Conservation (phyloP, 208 protist species). For the Leishmania tarentolae region DNA sequence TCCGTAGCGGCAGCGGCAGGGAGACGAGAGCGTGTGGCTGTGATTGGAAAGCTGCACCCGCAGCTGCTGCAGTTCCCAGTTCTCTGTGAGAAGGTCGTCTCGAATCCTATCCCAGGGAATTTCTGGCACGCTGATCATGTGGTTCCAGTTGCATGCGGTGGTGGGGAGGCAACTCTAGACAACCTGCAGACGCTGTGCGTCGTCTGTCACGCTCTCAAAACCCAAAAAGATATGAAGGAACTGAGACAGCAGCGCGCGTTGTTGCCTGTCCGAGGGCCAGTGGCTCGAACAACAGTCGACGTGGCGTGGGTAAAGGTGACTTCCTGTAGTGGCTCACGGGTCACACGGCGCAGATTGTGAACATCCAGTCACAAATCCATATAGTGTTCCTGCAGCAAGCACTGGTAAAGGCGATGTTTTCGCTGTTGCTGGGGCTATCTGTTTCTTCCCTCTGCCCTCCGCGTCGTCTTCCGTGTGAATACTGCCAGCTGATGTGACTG, state of each 20-base stretch:
- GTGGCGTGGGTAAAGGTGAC: slow-evolving; percentile 5
- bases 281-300: slow-evolving; percentile 17
- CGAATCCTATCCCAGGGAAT: slow-evolving; percentile 63
- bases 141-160: slow-evolving; percentile 64
- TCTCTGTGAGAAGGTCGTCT: slow-evolving; percentile 52
- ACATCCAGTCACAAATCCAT: background rate
- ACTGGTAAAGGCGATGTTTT: background rate
- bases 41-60: slow-evolving; percentile 54
- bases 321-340: background rate
- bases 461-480: background rate
- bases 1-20: slow-evolving; percentile 24
- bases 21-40: slow-evolving; percentile 21
- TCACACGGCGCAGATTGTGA: background rate
- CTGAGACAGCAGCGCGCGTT: slow-evolving; percentile 5
- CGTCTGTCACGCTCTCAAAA: slow-evolving; percentile 80
- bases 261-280: background rate
- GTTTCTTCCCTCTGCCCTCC: background rate
- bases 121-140: slow-evolving; percentile 87
- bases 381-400: background rate
- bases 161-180: slow-evolving; percentile 57
- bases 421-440: background rate
- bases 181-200: slow-evolving; percentile 88
- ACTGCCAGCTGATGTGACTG: background rate
- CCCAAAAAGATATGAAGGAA: slow-evolving; percentile 40
- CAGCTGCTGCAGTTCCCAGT: slow-evolving; percentile 57